These are phyloP conservation scores for Hygrophoropsis aurantiaca DNA, from an alignment of 768 basidiomycete species.

Conservation along the genomic window DNA sequence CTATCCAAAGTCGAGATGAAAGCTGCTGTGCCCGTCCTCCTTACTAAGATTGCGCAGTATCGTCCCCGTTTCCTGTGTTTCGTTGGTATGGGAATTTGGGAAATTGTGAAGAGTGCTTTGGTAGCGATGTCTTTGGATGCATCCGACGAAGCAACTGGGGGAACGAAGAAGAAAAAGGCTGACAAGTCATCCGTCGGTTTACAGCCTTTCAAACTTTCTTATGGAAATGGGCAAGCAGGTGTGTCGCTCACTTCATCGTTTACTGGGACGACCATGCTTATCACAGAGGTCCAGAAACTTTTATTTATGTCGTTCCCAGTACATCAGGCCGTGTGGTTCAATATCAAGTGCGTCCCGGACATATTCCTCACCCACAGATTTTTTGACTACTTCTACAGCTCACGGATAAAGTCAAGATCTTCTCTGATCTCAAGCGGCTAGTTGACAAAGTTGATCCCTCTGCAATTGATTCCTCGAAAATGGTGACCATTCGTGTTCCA, in stretches of 20 bases:
- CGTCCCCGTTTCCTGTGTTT: conserved; percentile 74
- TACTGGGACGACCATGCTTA: neutral
- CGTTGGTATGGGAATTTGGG: conserved; percentile 73
- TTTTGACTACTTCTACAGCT: conserved; percentile 30
- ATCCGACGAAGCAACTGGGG: neutral
- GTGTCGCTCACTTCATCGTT: neutral
- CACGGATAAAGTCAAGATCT: conserved; percentile 43
- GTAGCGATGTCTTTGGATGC: conserved; percentile 26
- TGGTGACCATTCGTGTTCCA: no score
- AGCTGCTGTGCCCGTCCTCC: conserved; percentile 53
- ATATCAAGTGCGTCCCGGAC: conserved; percentile 57
- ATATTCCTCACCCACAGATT: neutral
- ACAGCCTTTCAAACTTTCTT: conserved; percentile 21
- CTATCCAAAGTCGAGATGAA: conserved; percentile 52
- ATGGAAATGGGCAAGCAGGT: conserved; percentile 8
- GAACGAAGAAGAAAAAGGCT: conserved; percentile 6
- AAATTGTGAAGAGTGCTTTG: conserved; percentile 33
- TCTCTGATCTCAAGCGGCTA: conserved; percentile 32
- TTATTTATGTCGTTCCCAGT: conserved; percentile 76
- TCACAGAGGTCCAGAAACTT: conserved; percentile 45
- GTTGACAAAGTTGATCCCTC: conserved; percentile 16
- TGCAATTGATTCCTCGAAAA: conserved; percentile 10
- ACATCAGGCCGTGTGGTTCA: conserved; percentile 73
- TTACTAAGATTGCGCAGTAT: conserved; percentile 55
- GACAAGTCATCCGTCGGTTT: conserved; percentile 17